Evolutionary conservation across 129 eudicot genomes (phyloP).

Genomic region (Pseudognaphalium luteoalbum): DNA sequence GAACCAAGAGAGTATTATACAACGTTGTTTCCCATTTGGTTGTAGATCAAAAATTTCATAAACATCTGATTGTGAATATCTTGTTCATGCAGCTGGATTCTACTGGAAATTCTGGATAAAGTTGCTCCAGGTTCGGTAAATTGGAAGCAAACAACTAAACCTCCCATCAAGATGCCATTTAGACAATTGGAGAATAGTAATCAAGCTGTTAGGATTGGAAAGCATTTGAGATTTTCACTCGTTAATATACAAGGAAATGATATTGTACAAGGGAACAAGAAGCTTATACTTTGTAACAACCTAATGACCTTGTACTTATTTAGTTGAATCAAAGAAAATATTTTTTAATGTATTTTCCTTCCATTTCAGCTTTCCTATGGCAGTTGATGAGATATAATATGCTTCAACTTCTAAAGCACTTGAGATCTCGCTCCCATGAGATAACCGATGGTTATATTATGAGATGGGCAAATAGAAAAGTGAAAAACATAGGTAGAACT

Average conservation of each 20-base stretch:
- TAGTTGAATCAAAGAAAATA: neutral
- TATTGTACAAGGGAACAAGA: slow-evolving; percentile 92
- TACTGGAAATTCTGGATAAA: slow-evolving; percentile 86
- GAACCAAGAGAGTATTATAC: slow-evolving; percentile 8
- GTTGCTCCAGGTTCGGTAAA: slow-evolving; percentile 86
- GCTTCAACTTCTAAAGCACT: slow-evolving; percentile 87
- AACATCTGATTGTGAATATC: slow-evolving; percentile 33
- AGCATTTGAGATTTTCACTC: slow-evolving; percentile 73
- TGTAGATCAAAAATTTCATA: slow-evolving; percentile 19
- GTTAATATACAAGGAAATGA: slow-evolving; percentile 92
- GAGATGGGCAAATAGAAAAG: slow-evolving; percentile 88
- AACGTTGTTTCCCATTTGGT: slow-evolving; percentile 4
- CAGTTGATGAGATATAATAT: slow-evolving; percentile 92
- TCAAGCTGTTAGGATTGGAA: slow-evolving; percentile 87
- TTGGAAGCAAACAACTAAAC: slow-evolving; percentile 91
- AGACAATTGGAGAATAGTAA: slow-evolving; percentile 95
- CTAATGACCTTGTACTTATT: neutral
- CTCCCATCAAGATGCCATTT: slow-evolving; percentile 98
- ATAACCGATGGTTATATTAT: slow-evolving; percentile 72
- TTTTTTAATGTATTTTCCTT: neutral
- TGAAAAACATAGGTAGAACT: slow-evolving; percentile 67
- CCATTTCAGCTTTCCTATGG: slow-evolving; percentile 86
- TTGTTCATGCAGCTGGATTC: slow-evolving; percentile 76
- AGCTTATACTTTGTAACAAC: slow-evolving; percentile 86
- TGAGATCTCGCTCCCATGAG: slow-evolving; percentile 84